phyloP scores from a whole-genome alignment of 2,329 filamentous ascomycete genomes.

The Paraconiothyrium brasiliense region DNA sequence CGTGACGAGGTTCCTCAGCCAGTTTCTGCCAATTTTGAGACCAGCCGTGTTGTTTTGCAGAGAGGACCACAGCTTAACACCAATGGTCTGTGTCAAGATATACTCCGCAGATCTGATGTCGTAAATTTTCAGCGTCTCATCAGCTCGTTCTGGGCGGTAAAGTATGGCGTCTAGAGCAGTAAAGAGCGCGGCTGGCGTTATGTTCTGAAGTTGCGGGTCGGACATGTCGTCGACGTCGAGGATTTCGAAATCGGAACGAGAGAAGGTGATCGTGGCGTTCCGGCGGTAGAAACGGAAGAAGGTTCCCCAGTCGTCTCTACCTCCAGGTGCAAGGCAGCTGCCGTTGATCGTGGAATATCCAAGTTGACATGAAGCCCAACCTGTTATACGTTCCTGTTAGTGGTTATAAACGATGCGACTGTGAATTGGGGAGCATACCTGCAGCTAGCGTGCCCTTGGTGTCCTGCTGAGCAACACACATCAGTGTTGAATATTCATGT shows the following conservation, averaged over 20 bases:
- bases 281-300: conserved; percentile 28
- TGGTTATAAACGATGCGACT: too few relatives aligned
- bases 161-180: conserved; percentile 20
- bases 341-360: conserved; percentile 20
- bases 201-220: conserved; percentile 12
- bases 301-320: conserved; percentile 19
- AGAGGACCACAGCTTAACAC: conserved; percentile 20
- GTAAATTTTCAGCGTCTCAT: conserved; percentile 15
- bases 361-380: conserved; percentile 21
- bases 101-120: conserved; percentile 24
- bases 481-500: conserved; percentile 17
- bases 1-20: conserved; percentile 24
- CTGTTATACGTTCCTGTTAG: conserved; percentile 7
- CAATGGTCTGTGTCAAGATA: conserved; percentile 23
- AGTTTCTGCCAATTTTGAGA: conserved; percentile 19
- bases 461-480: conserved; percentile 23
- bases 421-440: conserved; percentile 12
- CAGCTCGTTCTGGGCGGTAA: conserved; percentile 20
- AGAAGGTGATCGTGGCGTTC: conserved; percentile 25
- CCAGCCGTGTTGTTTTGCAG: conserved; percentile 8
- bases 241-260: conserved; percentile 21
- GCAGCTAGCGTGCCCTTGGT: conserved; percentile 18
- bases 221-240: conserved; percentile 17
- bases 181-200: conserved; percentile 22
- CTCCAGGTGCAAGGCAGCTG: conserved; percentile 19